Evolutionary conservation across 1,284 basidiomycete species (phyloP), one percentile per base, ranked within the genome.

Genomic region (Puccinia polysora): DNA sequence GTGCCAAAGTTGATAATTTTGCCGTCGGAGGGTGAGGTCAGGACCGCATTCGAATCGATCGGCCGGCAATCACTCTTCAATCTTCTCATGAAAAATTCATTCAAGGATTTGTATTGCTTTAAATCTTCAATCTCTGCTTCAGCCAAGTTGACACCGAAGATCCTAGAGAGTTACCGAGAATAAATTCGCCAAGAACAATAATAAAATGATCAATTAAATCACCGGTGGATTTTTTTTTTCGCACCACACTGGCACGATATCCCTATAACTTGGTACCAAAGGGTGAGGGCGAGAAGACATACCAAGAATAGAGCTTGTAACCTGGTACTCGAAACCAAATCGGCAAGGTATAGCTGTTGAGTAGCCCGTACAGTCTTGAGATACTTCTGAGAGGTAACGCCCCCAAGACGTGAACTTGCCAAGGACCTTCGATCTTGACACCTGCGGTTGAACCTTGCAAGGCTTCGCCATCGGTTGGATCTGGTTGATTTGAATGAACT

Each of bases 361-460:
- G 79, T 81, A 93, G 94, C 7, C 96, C 96, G 93, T 95, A 98
- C 7, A 97, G 81, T 5, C 94, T 88, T 30, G 93, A 97, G 78
- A 97, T 87, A 76, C 91, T 91, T 53, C 94, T 88, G 18, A 98
- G 85, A 0, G 95, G 95, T 2, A 99, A 85, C 6, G 94, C 94
- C 65, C 93, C 95, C 59, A 98, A 84, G 65, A 98, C 92, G 81
- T 96, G 90, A 30, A 97, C 91, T 82, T 96, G 91, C 94, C 95
- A 97, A 2, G 95, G 94, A 0, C 95, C 94, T 76, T 88, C 87
- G 18, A 92, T 84, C 74, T 84, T 86, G 73, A 96, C 80, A 23
- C 80, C 75, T 25, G 83, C 81, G 4, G 15, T 4, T 8, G 50
- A 25, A 12, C 8, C 20, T 45, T 45, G 23, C 4, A 23, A 15